Base-by-base conservation (phyloP, 495 filamentous ascomycete species). In the Cryomyces minteri region DNA sequence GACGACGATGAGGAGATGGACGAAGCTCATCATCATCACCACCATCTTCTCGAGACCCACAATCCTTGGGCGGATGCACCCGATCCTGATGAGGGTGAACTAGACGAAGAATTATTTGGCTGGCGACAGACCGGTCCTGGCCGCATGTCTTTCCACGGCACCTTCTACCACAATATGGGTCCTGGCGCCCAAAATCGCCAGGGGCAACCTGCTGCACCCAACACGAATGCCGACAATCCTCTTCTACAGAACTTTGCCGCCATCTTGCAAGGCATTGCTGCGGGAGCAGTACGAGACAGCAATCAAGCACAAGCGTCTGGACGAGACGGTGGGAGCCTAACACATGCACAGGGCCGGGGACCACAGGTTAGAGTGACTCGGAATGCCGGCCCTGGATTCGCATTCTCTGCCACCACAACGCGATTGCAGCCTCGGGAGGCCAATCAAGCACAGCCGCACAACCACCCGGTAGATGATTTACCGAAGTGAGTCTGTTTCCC, bases 81-180 rank as follows among this genome's bases (percentile, higher is more conserved):
- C 5, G 62, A 66, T 48, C 60, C 63, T 33, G 61, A 67, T 30
- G 62, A 66, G 38, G 55, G 52, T 31, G 62, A 66, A 48, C 60
- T 67, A 18, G 58, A 59, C 38, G 44, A 54, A 28, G 18, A 25
- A 25, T 2, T 2, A 25, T 41, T 67, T 5, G 51, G 54, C 38
- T 65, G 53, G 52, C 51, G 49, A 39, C 50, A 60, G 43, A 49
- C 60, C 18, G 60, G 57, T 25, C 65, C 67, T 5, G 51, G 54
- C 36, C 43, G 52, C 33, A 50, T 64, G 38, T 43, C 56, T 14
- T 54, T 63, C 34, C 50, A 48, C 38, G 55, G 54, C 32, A 59
- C 58, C 2, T 56, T 58, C 28, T 54, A 48, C 48, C 41, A 42
- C 10, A 40, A 39, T n/a, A 41, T 12, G 10, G 48, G 43, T 32